These are phyloP conservation scores for Nemania serpens DNA, from an alignment of 2,329 filamentous ascomycete species.

Conservation along the genomic window DNA sequence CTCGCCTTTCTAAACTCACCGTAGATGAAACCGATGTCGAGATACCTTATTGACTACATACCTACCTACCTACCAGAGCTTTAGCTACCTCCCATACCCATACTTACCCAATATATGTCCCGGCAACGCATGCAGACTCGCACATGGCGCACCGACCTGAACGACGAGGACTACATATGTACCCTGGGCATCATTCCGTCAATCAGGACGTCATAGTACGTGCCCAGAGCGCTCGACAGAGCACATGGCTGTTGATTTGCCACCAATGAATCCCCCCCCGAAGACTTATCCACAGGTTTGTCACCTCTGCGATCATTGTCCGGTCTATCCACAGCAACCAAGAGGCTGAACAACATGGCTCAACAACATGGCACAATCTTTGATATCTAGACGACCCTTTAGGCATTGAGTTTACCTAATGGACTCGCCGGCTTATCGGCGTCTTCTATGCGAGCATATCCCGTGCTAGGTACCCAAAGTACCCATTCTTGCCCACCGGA, in stretches of 20 bases:
- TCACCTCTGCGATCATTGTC: conserved; percentile 2
- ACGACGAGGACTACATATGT: not conserved
- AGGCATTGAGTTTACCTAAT: conserved; percentile 5
- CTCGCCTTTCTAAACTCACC: not conserved
- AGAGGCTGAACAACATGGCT: conserved; percentile 21
- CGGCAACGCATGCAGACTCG: conserved; percentile 12
- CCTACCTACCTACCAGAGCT: too few species aligned
- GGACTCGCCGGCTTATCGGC: conserved; percentile 3
- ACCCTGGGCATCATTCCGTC: not conserved
- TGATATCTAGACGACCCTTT: conserved; percentile 15
- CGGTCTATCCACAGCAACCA: conserved; percentile 16
- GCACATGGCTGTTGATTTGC: conserved; percentile 14
- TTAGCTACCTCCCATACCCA: too few species aligned
- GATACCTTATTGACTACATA: not conserved
- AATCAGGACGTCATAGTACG: conserved; percentile 17
- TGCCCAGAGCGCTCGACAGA: not conserved
- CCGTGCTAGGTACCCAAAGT: not conserved
- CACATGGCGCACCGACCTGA: conserved; percentile 15
- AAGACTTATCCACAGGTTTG: conserved; percentile 15
- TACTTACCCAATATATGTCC: not conserved
- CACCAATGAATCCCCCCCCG: conserved; percentile 15
- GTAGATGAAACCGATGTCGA: not conserved
- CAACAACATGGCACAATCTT: not conserved
- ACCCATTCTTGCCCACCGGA: not conserved
- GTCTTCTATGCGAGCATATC: conserved; percentile 11